Evolutionary conservation across 257 asterid species (phyloP).

Genomic region (Nemophila menziesii): DNA sequence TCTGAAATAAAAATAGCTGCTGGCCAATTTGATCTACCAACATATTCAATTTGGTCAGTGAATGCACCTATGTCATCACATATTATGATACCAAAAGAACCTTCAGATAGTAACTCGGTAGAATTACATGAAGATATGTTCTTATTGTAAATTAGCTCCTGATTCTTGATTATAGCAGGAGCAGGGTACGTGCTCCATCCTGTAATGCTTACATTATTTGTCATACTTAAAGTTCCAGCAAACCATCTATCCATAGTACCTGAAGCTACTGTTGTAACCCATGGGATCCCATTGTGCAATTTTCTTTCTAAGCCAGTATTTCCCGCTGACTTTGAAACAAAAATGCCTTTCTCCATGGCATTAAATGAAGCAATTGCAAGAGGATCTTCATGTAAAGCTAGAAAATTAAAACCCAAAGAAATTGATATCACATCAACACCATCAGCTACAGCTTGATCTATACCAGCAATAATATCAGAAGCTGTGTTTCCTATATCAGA

Average conservation of each 20-base stretch:
- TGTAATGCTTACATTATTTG: slow-evolving; percentile 15
- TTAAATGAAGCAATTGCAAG: slow-evolving; percentile 29
- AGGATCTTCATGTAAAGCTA: slow-evolving; percentile 23
- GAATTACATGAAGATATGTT: slow-evolving; percentile 21
- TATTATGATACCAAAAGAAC: slow-evolving; percentile 10
- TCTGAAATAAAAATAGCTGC: neutral
- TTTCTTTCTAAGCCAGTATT: slow-evolving; percentile 7
- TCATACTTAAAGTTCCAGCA: slow-evolving; percentile 23
- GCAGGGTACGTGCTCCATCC: slow-evolving; percentile 29
- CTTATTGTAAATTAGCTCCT: slow-evolving; percentile 15
- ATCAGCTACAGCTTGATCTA: slow-evolving; percentile 40
- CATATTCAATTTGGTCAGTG: neutral
- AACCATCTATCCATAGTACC: slow-evolving; percentile 29
- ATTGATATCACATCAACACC: slow-evolving; percentile 37
- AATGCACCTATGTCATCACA: slow-evolving; percentile 9
- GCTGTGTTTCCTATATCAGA: slow-evolving; percentile 19
- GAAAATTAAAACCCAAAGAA: slow-evolving; percentile 16
- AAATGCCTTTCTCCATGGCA: slow-evolving; percentile 30
- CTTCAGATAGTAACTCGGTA: slow-evolving; percentile 1
- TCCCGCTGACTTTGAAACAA: slow-evolving; percentile 31
- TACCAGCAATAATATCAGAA: slow-evolving; percentile 41
- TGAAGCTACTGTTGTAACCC: slow-evolving; percentile 23
- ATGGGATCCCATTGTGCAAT: slow-evolving; percentile 27
- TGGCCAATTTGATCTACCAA: neutral
- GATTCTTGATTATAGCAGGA: slow-evolving; percentile 2